A percentile compares a stretch with the other conserved stretches of the same genome.
Evolutionary conservation across 495 filamentous ascomycete species (phyloP).

Genomic region (Margaritispora aquatica): DNA sequence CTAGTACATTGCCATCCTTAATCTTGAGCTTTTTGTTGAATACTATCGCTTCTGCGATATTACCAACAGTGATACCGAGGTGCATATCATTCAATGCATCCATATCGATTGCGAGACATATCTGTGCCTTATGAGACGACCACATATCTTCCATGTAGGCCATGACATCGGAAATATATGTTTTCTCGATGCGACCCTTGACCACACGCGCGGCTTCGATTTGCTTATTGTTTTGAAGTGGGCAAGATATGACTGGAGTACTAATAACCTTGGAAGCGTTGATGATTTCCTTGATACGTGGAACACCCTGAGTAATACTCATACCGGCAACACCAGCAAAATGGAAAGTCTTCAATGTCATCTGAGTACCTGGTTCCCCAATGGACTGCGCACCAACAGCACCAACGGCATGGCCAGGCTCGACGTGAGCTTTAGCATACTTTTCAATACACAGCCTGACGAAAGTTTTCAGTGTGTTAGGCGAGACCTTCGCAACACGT

Average conservation of each 20-base stretch:
- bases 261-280: slow-evolving; percentile 90
- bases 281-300: slow-evolving; percentile 99
- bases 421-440: slow-evolving; percentile 81
- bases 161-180: slow-evolving; percentile 67
- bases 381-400: slow-evolving; percentile 97
- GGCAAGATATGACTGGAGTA: slow-evolving; percentile 87
- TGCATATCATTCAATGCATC: slow-evolving; percentile 70
- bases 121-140: slow-evolving; percentile 62
- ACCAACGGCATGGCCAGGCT: slow-evolving; percentile 95
- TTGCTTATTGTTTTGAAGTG: slow-evolving; percentile 60
- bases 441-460: slow-evolving; percentile 78
- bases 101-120: slow-evolving; percentile 72
- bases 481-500: slow-evolving; percentile 74
- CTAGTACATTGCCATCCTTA: slow-evolving; percentile 43
- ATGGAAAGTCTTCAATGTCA: slow-evolving; percentile 99
- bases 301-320: slow-evolving; percentile 98
- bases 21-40: slow-evolving; percentile 75
- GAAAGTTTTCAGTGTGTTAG: slow-evolving; percentile 64
- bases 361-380: slow-evolving; percentile 96
- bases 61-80: slow-evolving; percentile 61
- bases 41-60: slow-evolving; percentile 68
- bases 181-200: slow-evolving; percentile 89
- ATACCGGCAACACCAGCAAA: slow-evolving; percentile 99
- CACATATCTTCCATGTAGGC: slow-evolving; percentile 76
- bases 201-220: slow-evolving; percentile 76